phyloP scores from a whole-genome alignment of 768 basidiomycete species.

The Hemileccinum impolitum region DNA sequence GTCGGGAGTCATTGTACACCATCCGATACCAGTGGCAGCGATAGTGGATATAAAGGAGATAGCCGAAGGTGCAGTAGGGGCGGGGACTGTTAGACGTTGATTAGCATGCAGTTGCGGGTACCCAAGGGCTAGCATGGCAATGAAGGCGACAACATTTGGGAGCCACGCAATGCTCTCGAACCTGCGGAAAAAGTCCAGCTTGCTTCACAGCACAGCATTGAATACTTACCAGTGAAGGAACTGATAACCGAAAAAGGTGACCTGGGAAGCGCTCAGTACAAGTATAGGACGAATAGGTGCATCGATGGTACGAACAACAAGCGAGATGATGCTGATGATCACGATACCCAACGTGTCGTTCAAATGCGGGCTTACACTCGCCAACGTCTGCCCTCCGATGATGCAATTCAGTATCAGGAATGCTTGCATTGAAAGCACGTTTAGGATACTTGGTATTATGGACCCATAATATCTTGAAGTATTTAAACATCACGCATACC shows the following conservation, averaged over 20 bases:
- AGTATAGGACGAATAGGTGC: background rate
- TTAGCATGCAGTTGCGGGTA: conserved; percentile 58
- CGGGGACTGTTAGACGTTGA: conserved; percentile 32
- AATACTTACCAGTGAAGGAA: conserved; percentile 52
- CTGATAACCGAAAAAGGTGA: conserved; percentile 64
- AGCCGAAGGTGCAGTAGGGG: conserved; percentile 33
- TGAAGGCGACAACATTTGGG: conserved; percentile 66
- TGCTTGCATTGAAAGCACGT: conserved; percentile 50
- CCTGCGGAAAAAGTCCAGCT: conserved; percentile 35
- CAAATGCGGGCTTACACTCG: conserved; percentile 40
- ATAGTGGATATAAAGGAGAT: conserved; percentile 45
- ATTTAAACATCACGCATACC: background rate
- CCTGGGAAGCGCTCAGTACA: conserved; percentile 28
- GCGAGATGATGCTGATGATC: conserved; percentile 31
- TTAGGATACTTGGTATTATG: conserved; percentile 42
- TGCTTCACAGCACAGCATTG: background rate
- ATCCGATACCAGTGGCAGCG: conserved; percentile 43
- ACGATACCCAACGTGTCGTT: conserved; percentile 32
- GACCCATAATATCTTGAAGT: conserved; percentile 37
- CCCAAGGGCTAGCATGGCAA: conserved; percentile 63
- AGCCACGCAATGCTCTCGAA: conserved; percentile 77
- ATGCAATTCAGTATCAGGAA: conserved; percentile 60
- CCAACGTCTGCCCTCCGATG: conserved; percentile 58
- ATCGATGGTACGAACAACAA: conserved; percentile 22
- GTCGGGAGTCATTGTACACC: conserved; percentile 43